Evolutionary conservation across 2,329 filamentous ascomycete genomes (phyloP), one percentile per base, ranked within the genome.

Genomic region (Blastomyces parvus): DNA sequence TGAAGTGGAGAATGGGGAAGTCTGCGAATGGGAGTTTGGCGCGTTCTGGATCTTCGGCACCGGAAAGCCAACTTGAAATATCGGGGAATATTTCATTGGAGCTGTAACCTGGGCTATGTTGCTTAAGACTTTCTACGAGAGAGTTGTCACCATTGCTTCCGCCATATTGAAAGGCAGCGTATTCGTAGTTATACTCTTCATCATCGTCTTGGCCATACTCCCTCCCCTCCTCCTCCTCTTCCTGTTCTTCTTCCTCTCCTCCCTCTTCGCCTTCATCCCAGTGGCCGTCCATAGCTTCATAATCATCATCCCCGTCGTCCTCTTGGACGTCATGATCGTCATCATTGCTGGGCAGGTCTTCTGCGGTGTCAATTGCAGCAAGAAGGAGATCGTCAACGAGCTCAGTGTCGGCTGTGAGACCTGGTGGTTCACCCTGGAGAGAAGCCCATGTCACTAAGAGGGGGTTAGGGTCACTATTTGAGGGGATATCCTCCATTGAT

Each of bases 1-100:
- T 76, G 63, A 79, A 79, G 60, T 78, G 76, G 7, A 79, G 68
- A 55, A 79, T 72, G 19, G 76, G 76, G 59, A 77, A 78, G 30
- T 72, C 69, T 17, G 63, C 64, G n/a, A 67, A 69, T 1, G 33
- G 61, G 27, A 66, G 66, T 14, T 64, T 64, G 42, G 67, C 61
- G 25, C 63, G 64, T 57, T 69, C 69, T 44, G 33, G 19, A 36
- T 61, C 59, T 19, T 44, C 57, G 30, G 60, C 38, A 2, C 27
- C 36, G 22, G 59, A 25, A 9, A 53, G 30, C 44, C 48, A 50
- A n/a, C 30, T 40, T 17, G 44, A 53, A 44, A 61, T 53, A 52
- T 61, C 48, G 13, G 59, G 59, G 44, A 53, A 61, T 8, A 61
- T 11, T 33, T 52, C 30, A 17, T 52, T 46, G 8, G 46, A 22